Percentiles rank a stretch among this genome's conserved stretches.
Evolutionary conservation across 2,329 filamentous ascomycete species (phyloP).

Genomic region (Camillea tinctor): DNA sequence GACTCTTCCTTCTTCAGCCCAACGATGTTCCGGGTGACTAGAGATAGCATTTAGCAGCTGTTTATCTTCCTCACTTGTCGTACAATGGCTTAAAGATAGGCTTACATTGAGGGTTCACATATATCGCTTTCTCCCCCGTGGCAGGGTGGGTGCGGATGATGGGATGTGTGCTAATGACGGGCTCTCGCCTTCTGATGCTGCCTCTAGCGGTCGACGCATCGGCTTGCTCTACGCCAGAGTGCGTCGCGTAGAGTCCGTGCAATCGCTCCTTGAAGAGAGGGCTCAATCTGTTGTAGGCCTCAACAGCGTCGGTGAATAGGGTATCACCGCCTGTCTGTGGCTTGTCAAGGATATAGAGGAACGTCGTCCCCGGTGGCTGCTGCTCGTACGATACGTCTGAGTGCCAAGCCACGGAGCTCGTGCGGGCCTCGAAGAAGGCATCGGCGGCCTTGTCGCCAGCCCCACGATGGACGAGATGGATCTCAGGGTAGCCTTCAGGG

Average conservation of each 20-base stretch:
- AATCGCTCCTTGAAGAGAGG: conserved; percentile 76
- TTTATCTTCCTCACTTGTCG: background rate
- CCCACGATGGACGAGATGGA: conserved; percentile 76
- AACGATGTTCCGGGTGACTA: conserved; percentile 77
- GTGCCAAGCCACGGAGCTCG: conserved; percentile 85
- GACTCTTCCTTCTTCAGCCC: conserved; percentile 86
- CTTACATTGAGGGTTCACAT: conserved; percentile 79
- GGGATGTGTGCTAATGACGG: conserved; percentile 72
- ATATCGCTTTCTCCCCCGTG: conserved; percentile 82
- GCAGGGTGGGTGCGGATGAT: conserved; percentile 77
- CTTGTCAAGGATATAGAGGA: conserved; percentile 82
- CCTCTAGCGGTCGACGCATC: conserved; percentile 64
- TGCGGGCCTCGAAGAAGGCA: conserved; percentile 63
- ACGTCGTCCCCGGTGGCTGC: conserved; percentile 87
- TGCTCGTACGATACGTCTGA: conserved; percentile 84
- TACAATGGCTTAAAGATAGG: conserved; percentile 4
- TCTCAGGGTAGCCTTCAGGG: conserved; percentile 69
- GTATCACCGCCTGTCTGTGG: conserved; percentile 82
- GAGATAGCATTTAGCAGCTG: conserved; percentile 2
- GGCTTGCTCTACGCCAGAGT: conserved; percentile 81
- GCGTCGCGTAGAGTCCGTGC: conserved; percentile 76
- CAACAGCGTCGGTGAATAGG: conserved; percentile 74
- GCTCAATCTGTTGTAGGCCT: conserved; percentile 78
- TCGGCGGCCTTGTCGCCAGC: conserved; percentile 61
- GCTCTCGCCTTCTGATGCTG: conserved; percentile 72